Evolutionary conservation across 1,139 yeast species (phyloP), one percentile per base, ranked within the genome.

Genomic region (Pneumocystis canis): DNA sequence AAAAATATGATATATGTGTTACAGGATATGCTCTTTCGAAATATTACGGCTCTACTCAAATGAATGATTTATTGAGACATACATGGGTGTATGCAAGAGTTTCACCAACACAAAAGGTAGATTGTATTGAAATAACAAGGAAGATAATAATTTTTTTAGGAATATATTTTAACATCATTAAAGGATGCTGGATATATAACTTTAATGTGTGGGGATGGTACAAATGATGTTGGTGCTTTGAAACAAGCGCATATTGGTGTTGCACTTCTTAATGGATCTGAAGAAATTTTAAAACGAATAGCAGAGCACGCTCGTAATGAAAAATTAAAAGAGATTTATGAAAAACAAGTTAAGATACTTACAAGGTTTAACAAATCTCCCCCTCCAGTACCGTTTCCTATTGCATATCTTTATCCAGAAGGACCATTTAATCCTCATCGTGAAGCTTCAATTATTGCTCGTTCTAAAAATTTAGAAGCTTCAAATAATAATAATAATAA

Each of bases 151-250:
- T 11, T 47, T 39, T 40, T 47, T 47, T 25, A 47, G 54, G 98
- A 92, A 76, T 89, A 85, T 69, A 84, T 92, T 70, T 79, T 94
- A 71, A 86, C 85, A 67, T 82, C 89, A 58, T 81, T 89, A 73
- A 92, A 92, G 74, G 85, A 84, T 65, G 82, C 89, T 73, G 97
- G 97, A 40, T 92, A 90, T 75, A 86, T 82, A 71, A 92, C 98
- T 40, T 81, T 94, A 70, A 92, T 92, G 99, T 92, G 98, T 77
- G 99, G 99, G 79, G 99, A 92, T 76, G 99, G 99, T 76, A 92
- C 99, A 40, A 92, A 92, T 73, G 99, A 92, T 79, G 98, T 92
- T 64, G 99, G 99, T 75, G 99, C 99, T 63, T 82, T 92, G 76
- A 94, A 92, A 75, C 97, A 92, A 77, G 97, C 99, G 7, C 96